A percentile compares a stretch with the other conserved stretches of the same genome.
These are phyloP conservation scores for Myochromella boudieri DNA, from an alignment of 768 basidiomycete genomes.

Conservation along the genomic window DNA sequence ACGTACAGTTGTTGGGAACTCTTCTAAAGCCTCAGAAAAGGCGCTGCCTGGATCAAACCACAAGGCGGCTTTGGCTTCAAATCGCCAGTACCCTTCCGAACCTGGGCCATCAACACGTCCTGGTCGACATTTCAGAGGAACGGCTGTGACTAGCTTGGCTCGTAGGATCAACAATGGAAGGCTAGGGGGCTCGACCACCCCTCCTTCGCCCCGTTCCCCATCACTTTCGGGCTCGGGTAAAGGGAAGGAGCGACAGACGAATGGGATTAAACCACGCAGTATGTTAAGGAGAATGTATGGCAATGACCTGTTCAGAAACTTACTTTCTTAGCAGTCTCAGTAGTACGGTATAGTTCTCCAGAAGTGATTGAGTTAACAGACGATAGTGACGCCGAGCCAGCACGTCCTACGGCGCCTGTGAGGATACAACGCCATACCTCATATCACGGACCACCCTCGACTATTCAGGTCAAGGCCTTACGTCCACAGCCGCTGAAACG, in stretches of 20 bases:
- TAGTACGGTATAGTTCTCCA: background rate
- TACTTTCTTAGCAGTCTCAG: background rate
- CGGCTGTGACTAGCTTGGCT: background rate
- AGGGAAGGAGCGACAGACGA: background rate
- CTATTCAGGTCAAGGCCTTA: background rate
- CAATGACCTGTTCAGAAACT: too few relatives aligned
- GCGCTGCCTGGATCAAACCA: too few relatives aligned
- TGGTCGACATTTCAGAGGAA: background rate
- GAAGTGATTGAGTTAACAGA: slow-evolving; percentile 14
- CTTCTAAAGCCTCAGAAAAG: slow-evolving; percentile 1
- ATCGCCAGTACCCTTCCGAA: background rate
- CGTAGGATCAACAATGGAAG: background rate
- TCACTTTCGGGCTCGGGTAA: too few relatives aligned
- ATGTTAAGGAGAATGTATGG: too few relatives aligned
- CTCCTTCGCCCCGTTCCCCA: too few relatives aligned
- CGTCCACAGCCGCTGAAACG: background rate
- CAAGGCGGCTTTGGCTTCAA: too few relatives aligned
- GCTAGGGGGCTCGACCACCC: background rate
- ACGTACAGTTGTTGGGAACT: background rate
- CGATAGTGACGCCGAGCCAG: background rate
- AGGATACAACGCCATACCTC: background rate
- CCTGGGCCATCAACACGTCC: slow-evolving; percentile 2
- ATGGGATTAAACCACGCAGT: too few relatives aligned
- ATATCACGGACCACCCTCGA: slow-evolving; percentile 2
- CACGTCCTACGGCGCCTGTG: background rate